Conservation (phyloP, 1,139 yeast species). For the Scheffersomyces segobiensis region DNA sequence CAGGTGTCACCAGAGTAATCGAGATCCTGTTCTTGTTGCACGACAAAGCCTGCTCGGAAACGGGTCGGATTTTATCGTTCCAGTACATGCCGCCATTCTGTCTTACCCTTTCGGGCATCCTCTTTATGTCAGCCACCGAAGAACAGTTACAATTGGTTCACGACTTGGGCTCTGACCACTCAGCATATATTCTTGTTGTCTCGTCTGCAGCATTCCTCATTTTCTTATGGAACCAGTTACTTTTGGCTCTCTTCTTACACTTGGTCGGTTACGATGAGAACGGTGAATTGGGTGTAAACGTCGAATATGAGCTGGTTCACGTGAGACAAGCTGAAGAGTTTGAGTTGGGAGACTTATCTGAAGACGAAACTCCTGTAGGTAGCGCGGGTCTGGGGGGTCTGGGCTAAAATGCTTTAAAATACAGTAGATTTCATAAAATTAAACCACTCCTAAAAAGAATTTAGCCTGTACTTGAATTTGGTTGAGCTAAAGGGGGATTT, state of each 20-base stretch:
- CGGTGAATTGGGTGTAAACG: conserved; percentile 22
- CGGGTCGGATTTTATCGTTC: conserved; percentile 60
- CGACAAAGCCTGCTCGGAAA: conserved; percentile 50
- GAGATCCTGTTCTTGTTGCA: conserved; percentile 73
- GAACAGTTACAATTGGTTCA: conserved; percentile 76
- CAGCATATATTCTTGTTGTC: conserved; percentile 76
- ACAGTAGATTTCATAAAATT: background rate
- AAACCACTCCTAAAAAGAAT: background rate
- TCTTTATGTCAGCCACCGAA: conserved; percentile 91
- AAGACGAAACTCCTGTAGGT: conserved; percentile 13
- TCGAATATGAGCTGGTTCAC: background rate
- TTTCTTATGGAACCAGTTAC: conserved; percentile 61
- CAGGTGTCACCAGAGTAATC: conserved; percentile 71
- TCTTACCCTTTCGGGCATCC: conserved; percentile 71
- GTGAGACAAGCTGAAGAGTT: conserved; percentile 27
- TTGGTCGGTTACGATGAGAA: conserved; percentile 49
- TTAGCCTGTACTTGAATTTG: background rate
- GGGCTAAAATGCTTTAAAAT: background rate
- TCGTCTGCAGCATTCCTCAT: conserved; percentile 74
- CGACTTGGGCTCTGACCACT: conserved; percentile 78
- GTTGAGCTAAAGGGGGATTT: background rate
- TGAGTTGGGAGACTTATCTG: conserved; percentile 36
- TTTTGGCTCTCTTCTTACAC: conserved; percentile 58
- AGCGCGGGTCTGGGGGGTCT: background rate
- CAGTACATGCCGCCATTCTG: conserved; percentile 85